phyloP scores from a whole-genome alignment of 2,329 filamentous ascomycete species.

The Trichoderma arundinaceum region DNA sequence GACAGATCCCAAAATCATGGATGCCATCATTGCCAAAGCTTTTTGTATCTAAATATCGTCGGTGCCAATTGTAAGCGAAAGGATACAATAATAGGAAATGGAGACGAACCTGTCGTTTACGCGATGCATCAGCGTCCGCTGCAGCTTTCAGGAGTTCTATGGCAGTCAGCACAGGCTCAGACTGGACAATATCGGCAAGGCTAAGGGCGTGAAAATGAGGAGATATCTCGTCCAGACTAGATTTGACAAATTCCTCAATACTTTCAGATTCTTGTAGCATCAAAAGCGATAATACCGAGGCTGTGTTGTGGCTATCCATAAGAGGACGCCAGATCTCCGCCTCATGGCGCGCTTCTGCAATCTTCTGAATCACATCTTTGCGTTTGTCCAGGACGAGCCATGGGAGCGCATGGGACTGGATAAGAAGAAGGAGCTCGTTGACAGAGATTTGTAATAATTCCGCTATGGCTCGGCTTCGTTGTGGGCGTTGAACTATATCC shows the following conservation, averaged over 20 bases:
- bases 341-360: slow-evolving; percentile 78
- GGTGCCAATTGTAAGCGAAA: slow-evolving; percentile 34
- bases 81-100: too few species aligned
- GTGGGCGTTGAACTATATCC: slow-evolving; percentile 79
- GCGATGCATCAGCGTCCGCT: slow-evolving; percentile 67
- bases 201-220: slow-evolving; percentile 70
- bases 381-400: slow-evolving; percentile 82
- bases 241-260: slow-evolving; percentile 69
- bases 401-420: slow-evolving; percentile 83
- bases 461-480: slow-evolving; percentile 78
- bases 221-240: slow-evolving; percentile 70
- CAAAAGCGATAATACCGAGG: slow-evolving; percentile 63
- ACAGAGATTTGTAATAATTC: slow-evolving; percentile 80
- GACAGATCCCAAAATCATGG: slow-evolving; percentile 48
- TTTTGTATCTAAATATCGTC: slow-evolving; percentile 51
- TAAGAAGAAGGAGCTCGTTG: slow-evolving; percentile 72
- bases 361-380: slow-evolving; percentile 77
- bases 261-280: slow-evolving; percentile 62
- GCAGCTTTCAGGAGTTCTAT: slow-evolving; percentile 83
- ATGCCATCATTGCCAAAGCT: slow-evolving; percentile 55
- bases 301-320: slow-evolving; percentile 62
- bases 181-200: slow-evolving; percentile 71
- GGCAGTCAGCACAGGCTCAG: slow-evolving; percentile 76
- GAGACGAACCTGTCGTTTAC: slow-evolving; percentile 61
- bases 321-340: slow-evolving; percentile 63